Evolutionary conservation across 495 filamentous ascomycete species (phyloP).

Genomic region (Cercophora samala): DNA sequence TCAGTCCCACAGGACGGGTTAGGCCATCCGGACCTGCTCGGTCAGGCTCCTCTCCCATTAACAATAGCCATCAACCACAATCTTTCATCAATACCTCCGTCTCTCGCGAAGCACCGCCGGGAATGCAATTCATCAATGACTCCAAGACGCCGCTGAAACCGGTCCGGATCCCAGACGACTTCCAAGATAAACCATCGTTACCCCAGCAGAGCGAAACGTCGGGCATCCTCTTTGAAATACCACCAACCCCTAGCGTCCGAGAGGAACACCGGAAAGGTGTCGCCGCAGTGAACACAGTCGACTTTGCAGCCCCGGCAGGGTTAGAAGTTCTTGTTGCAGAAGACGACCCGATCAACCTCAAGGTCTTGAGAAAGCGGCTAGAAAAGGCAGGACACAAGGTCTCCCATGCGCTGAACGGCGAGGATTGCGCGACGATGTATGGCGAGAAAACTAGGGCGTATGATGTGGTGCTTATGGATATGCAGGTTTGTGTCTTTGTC

Average conservation of each 20-base stretch:
- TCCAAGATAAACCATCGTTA: conserved; percentile 21
- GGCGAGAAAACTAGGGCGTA: conserved; percentile 55
- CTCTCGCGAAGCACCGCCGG: conserved; percentile 12
- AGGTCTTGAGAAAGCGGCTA: conserved; percentile 78
- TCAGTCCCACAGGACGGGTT: conserved; percentile 23
- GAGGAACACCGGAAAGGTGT: neutral
- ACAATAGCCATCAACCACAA: neutral
- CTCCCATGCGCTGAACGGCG: conserved; percentile 72
- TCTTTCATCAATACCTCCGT: neutral
- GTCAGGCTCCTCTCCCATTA: conserved; percentile 17
- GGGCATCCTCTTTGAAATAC: conserved; percentile 37
- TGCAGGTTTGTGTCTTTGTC: conserved; percentile 61
- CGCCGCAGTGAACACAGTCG: neutral
- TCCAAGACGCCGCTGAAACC: conserved; percentile 40
- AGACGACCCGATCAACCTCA: conserved; percentile 90
- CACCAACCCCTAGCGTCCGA: conserved; percentile 5
- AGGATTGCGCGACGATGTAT: conserved; percentile 76
- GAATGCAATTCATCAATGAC: conserved; percentile 33
- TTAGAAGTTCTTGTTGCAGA: conserved; percentile 79
- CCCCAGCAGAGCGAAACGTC: conserved; percentile 26
- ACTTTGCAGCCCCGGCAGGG: neutral
- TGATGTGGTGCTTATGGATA: conserved; percentile 95
- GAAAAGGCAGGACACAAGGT: conserved; percentile 77
- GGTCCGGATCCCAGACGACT: conserved; percentile 41
- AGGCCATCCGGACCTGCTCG: conserved; percentile 11